Base-by-base conservation (phyloP, 2,329 filamentous ascomycete genomes). In the Microdochium bolleyi region DNA sequence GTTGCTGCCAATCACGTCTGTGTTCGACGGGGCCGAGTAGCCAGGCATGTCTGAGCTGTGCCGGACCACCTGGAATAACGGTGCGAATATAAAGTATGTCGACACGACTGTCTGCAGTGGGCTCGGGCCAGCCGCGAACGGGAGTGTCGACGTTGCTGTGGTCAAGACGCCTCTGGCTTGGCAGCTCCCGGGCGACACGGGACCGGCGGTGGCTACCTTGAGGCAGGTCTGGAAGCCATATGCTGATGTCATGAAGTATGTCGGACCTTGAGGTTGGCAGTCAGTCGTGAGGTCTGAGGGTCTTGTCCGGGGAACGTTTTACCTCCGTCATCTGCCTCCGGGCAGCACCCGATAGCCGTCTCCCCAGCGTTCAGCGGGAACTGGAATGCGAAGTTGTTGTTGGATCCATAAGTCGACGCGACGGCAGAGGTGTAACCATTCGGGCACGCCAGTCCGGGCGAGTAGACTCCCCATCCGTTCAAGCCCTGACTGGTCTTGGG, bases 271-370 rank as follows among this genome's bases (percentile, higher is more conserved):
- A 19, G 34, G 14, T 14, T 19, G 14, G n/a, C 7, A 8, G 34
- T 38, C 34, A 9, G 34, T 16, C 16, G n/a, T 38, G 34, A 3
- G 34, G 7, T 14, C 13, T 38, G 16, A 16, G 14, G 11, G 30
- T 34, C 14, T 34, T 34, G 34, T 11, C 27, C 27, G 11, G 27
- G 27, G 27, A 11, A 30, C 5, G n/a, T 38, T 14, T 38, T 19
- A 38, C 34, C 34, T 38, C 34, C 34, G 4, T 19, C n/a, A 19
- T 16, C 5, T 5, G n/a, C 7, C 55, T 30, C 46, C 3, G 57
- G 57, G 53, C 55, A 58, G 22, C 55, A 58, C 14, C 57, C 57
- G 5, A 58, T 51, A 9, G 55, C 57, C 1, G 54, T 56, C 51
- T 58, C 55, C n/a, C 50, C 53, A 9, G 46, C 41, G 2, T 49